Evolutionary conservation across 495 filamentous ascomycete species (phyloP).

Genomic region (Usnea hakonensis): DNA sequence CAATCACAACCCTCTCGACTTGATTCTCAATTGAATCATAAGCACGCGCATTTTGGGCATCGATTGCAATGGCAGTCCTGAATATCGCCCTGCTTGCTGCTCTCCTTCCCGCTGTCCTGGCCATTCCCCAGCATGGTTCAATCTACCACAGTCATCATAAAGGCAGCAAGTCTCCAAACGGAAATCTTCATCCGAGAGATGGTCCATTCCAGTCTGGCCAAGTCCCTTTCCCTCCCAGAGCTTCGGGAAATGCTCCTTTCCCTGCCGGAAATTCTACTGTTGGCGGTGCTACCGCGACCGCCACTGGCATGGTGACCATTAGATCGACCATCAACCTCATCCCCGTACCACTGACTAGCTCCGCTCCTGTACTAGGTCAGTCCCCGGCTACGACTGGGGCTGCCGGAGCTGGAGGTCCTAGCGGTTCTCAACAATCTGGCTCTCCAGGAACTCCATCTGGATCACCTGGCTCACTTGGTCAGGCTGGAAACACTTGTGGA

Average conservation of each 20-base stretch:
- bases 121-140: slow-evolving; percentile 18
- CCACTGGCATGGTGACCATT: slow-evolving; percentile 13
- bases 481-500: slow-evolving; percentile 18
- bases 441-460: slow-evolving; percentile 10
- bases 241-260: slow-evolving; percentile 13
- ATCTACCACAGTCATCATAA: slow-evolving; percentile 6
- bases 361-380: neutral
- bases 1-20: neutral
- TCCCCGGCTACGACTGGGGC: slow-evolving; percentile 11
- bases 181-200: slow-evolving; percentile 9
- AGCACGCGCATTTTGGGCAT: slow-evolving; percentile 1
- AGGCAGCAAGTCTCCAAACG: neutral
- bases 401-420: neutral
- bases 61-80: slow-evolving; percentile 19
- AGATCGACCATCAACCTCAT: slow-evolving; percentile 17
- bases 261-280: slow-evolving; percentile 13
- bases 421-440: slow-evolving; percentile 6
- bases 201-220: slow-evolving; percentile 3
- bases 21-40: neutral
- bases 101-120: slow-evolving; percentile 21
- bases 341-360: slow-evolving; percentile 9
- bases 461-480: slow-evolving; percentile 6
- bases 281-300: slow-evolving; percentile 8
- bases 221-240: neutral
- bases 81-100: slow-evolving; percentile 20